A percentile compares a stretch with the other conserved stretches of the same genome.
phyloP scores from a whole-genome alignment of 2,329 filamentous ascomycete genomes.

The Lasiodiplodia hormozganensis region DNA sequence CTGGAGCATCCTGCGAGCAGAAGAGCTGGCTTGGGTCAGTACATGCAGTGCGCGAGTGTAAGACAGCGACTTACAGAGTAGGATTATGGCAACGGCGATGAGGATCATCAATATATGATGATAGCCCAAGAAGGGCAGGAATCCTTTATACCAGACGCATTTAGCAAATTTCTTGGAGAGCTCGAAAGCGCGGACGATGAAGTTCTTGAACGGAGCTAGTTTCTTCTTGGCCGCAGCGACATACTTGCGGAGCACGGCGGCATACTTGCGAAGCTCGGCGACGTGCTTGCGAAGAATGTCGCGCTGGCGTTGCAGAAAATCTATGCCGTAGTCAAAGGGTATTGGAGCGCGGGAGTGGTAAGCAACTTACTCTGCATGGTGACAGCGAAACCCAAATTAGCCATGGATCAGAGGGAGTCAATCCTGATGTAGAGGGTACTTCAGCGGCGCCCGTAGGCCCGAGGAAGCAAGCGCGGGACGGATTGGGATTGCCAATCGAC shows the following conservation, averaged over 20 bases:
- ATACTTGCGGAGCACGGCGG: not conserved
- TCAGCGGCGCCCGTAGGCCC: constrained; percentile 52
- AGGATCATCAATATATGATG: constrained; percentile 96
- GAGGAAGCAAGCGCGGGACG: constrained; percentile 35
- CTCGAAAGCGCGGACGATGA: not conserved
- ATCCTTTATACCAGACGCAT: constrained; percentile 46
- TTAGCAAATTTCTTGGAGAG: not conserved
- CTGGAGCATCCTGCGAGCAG: constrained; percentile 95
- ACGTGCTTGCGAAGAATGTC: not conserved
- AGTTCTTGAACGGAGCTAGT: not conserved
- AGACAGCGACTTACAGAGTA: constrained; percentile 75
- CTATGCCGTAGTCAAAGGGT: constrained; percentile 3
- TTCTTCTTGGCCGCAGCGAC: not conserved
- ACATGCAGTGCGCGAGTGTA: not conserved
- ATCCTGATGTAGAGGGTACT: constrained; percentile 28
- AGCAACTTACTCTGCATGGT: constrained; percentile 55
- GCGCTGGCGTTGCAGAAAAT: not conserved
- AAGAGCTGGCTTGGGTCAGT: constrained; percentile 66
- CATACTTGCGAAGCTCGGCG: not conserved
- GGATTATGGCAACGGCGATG: constrained; percentile 90
- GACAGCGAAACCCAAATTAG: constrained; percentile 58
- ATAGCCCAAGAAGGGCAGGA: constrained; percentile 70
- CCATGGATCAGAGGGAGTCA: constrained; percentile 48
- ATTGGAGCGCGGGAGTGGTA: not conserved
- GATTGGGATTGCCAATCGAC: not conserved